Evolutionary conservation across 208 protist species (phyloP), one percentile per base, ranked within the genome.

Genomic region (Acanthamoeba castellanii): DNA sequence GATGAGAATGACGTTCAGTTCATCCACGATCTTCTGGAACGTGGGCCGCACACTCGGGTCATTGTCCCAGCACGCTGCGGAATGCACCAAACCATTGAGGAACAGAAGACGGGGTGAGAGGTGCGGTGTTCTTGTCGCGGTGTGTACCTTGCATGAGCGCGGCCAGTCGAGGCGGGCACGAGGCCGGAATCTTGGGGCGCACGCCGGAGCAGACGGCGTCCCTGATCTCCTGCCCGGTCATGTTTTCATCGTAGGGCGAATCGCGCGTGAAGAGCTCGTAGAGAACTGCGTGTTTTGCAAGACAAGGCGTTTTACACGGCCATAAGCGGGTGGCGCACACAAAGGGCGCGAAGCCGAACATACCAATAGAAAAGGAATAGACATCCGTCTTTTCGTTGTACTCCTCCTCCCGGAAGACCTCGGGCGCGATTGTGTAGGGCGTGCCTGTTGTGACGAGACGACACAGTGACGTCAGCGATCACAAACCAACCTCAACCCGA

Each of bases 381-480:
- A 91, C 85, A 27, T 91, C 85, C n/a, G 85, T 72, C 42, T 91
- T 91, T 42, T 64, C 61, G 85, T 91, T 91, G 61, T 91, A 91
- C 64, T 91, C 85, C 30, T 91, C 85, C 34, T 72, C 85, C 13
- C 85, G 1, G 22, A 91, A 74, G 30, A 91, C 61, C 42, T 91
- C 85, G 20, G 85, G 85, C 22, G 85, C 85, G 57, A 91, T 74
- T 6, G 78, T 85, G 78, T 85, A 85, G 34, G 78, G 78, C 16
- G 78, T 85, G 37, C 66, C 66, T 74, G 25, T 37, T 3, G 37
- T 25, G 32, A 25, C 27, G 25, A 18, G 9, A 74, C 76, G 18
- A 85, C 76, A 9, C 11, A 42, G 30, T 34, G 72, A 7, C 52
- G 52, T 34, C 16, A 55, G 55, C 14, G 27, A 85, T 2, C 76